These are phyloP conservation scores for Mycena sanguinolenta DNA, from an alignment of 768 basidiomycete genomes.

Conservation along the genomic window DNA sequence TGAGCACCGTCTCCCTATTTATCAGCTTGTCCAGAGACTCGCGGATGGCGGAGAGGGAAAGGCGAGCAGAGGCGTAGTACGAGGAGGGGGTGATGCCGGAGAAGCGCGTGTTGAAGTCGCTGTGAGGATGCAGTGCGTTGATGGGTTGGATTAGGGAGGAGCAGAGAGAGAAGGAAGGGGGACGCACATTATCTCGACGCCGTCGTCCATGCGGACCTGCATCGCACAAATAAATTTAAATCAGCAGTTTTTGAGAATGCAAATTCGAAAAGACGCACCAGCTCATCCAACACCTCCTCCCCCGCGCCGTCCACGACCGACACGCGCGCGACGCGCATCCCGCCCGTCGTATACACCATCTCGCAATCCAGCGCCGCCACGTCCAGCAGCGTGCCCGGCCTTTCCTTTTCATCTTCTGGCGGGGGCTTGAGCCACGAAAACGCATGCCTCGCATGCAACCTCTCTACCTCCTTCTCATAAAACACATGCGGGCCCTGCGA, in stretches of 20 bases:
- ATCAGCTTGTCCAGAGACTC: constrained; percentile 79
- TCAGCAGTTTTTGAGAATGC: too few species aligned
- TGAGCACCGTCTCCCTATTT: constrained; percentile 84
- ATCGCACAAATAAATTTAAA: too few species aligned
- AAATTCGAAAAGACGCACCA: constrained; percentile 79
- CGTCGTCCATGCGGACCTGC: constrained; percentile 81
- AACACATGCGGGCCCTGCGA: constrained; percentile 91
- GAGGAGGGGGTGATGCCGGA: constrained; percentile 90
- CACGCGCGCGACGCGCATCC: constrained; percentile 90
- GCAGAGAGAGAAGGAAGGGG: constrained; percentile 1
- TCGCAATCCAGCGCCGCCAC: constrained; percentile 96
- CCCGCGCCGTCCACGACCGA: constrained; percentile 89
- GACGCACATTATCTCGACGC: constrained; percentile 81
- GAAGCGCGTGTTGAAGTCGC: constrained; percentile 94
- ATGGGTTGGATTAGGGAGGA: constrained; percentile 1
- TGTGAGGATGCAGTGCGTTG: too few species aligned
- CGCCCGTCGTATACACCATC: constrained; percentile 95
- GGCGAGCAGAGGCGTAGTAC: too few species aligned
- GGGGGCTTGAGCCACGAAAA: constrained; percentile 67
- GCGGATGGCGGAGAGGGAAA: constrained; percentile 77
- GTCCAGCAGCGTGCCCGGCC: constrained; percentile 63
- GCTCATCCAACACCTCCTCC: constrained; percentile 82
- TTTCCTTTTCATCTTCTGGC: too few species aligned
- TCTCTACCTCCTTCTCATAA: constrained; percentile 75
- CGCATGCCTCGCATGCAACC: constrained; percentile 80